Conservation (phyloP, 108 stramenopile genomes). For the Pseudonitzschia multiseries region DNA sequence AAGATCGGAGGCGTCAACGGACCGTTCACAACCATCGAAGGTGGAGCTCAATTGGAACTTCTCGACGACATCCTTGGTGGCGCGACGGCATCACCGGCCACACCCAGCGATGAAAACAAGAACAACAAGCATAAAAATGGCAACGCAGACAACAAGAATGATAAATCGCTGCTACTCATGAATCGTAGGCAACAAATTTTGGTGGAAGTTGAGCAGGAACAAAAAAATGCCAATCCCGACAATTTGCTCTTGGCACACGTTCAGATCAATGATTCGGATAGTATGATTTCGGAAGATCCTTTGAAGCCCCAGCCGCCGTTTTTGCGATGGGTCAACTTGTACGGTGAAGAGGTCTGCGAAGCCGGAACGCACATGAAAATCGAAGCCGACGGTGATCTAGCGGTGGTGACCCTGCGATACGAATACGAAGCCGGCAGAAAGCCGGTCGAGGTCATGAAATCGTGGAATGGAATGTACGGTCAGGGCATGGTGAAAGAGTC, state of each 20-base stretch:
- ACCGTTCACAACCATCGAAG: slow-evolving; percentile 28
- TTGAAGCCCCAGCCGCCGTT: slow-evolving; percentile 50
- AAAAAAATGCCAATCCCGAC: slow-evolving; percentile 24
- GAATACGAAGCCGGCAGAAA: slow-evolving; percentile 59
- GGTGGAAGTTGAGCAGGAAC: slow-evolving; percentile 72
- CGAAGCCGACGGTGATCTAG: slow-evolving; percentile 32
- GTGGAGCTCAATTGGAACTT: slow-evolving; percentile 66
- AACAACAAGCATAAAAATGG: slow-evolving; percentile 4
- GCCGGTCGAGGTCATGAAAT: slow-evolving; percentile 78
- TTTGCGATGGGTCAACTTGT: slow-evolving; percentile 78
- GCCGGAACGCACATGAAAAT: slow-evolving; percentile 58
- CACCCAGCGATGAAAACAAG: background rate
- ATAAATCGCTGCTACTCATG: slow-evolving; percentile 51
- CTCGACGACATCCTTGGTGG: slow-evolving; percentile 19
- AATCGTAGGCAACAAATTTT: slow-evolving; percentile 58
- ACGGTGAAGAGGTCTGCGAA: slow-evolving; percentile 80
- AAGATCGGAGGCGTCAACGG: slow-evolving; percentile 45
- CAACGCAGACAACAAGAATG: slow-evolving; percentile 22
- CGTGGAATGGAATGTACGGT: slow-evolving; percentile 68
- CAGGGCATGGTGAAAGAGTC: slow-evolving; percentile 81
- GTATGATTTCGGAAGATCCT: slow-evolving; percentile 17
- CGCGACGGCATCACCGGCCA: background rate
- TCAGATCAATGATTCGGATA: background rate
- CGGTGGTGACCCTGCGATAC: slow-evolving; percentile 61
- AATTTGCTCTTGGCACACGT: slow-evolving; percentile 8